A percentile compares a stretch with the other conserved stretches of the same genome.
Evolutionary conservation across 225 moss, liverwort and hornwort species (phyloP).

Genomic region (Neckera pumila): DNA sequence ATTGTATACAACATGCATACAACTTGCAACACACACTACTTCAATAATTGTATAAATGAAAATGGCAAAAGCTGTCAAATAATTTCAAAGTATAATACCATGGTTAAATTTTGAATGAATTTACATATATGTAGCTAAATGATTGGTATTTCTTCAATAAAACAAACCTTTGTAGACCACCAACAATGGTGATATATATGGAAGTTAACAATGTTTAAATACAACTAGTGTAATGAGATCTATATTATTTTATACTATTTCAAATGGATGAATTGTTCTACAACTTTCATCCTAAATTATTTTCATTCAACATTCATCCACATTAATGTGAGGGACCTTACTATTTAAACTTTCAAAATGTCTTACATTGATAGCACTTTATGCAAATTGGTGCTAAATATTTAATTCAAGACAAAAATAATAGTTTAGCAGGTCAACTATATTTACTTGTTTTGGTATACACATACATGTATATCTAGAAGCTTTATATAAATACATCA

Average conservation of each 20-base stretch:
- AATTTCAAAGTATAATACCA: not conserved
- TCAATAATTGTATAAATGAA: not conserved
- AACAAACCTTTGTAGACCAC: not conserved
- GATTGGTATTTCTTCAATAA: not conserved
- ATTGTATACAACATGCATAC: not conserved
- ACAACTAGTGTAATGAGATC: not conserved
- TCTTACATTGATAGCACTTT: not conserved
- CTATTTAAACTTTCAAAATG: not conserved
- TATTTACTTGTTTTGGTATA: not conserved
- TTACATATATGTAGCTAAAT: not conserved
- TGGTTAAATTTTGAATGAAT: not conserved
- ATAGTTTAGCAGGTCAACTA: not conserved
- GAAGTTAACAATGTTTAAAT: not conserved
- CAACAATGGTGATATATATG: too few relatives aligned
- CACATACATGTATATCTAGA: not conserved
- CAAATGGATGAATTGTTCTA: not conserved
- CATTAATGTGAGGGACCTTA: rapidly evolving
- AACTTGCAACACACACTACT: too few relatives aligned
- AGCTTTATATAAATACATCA: not conserved
- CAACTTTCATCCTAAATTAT: not conserved
- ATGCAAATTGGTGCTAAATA: not conserved
- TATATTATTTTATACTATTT: not conserved
- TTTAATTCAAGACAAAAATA: not conserved
- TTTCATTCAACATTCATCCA: not conserved
- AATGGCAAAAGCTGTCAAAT: not conserved